Evolutionary conservation across 2,329 filamentous ascomycete species (phyloP).

Genomic region (Cryoendolithus antarcticus): DNA sequence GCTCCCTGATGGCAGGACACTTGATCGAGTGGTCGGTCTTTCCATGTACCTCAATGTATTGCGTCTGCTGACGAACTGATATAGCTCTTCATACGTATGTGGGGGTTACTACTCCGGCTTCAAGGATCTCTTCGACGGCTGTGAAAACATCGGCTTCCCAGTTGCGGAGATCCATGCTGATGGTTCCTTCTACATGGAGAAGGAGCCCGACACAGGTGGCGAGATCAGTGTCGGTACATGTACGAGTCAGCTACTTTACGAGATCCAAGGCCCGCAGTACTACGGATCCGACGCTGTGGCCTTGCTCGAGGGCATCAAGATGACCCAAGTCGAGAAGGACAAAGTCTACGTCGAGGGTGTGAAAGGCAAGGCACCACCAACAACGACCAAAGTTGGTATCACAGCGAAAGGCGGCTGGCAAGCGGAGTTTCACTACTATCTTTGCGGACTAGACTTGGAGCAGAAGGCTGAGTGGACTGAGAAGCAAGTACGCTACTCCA

Average conservation of each 20-base stretch:
- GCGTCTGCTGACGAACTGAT: too few species aligned
- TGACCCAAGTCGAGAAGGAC: conserved; percentile 39
- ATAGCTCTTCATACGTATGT: conserved; percentile 28
- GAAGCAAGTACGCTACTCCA: conserved; percentile 28
- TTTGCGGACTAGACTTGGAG: conserved; percentile 33
- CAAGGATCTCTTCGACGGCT: conserved; percentile 26
- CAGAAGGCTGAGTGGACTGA: conserved; percentile 36
- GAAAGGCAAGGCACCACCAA: conserved; percentile 32
- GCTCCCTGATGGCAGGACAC: conserved; percentile 31
- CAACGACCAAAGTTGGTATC: conserved; percentile 40
- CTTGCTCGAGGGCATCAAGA: conserved; percentile 36
- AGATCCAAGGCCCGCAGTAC: conserved; percentile 44
- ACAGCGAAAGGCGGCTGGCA: conserved; percentile 36
- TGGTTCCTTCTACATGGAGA: conserved; percentile 26
- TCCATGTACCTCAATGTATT: too few species aligned
- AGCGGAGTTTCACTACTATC: conserved; percentile 34
- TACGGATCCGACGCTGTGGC: conserved; percentile 47
- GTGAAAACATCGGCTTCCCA: conserved; percentile 30
- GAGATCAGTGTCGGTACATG: conserved; percentile 37
- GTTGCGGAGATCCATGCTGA: conserved; percentile 25
- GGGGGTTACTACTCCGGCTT: conserved; percentile 35
- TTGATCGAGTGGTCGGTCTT: conserved; percentile 27
- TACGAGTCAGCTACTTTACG: conserved; percentile 41
- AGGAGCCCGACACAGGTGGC: conserved; percentile 26
- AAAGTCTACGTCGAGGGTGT: conserved; percentile 37